Evolutionary conservation across 768 basidiomycete species (phyloP), one percentile per base, ranked within the genome.

Genomic region (Leucocoprinus sp.): DNA sequence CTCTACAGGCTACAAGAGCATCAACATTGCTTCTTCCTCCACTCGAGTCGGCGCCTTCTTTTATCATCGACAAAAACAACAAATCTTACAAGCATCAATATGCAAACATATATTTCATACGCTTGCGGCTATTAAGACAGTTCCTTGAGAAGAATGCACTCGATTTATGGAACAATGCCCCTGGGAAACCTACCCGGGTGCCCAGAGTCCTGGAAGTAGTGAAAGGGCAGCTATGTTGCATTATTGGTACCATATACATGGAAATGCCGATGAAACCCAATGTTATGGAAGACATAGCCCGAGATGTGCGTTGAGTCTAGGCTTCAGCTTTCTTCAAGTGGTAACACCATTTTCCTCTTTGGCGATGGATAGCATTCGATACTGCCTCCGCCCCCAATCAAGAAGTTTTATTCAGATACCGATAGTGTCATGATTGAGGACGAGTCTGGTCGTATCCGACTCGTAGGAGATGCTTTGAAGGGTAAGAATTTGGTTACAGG

Each of bases 211-310:
- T 96, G 3, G 95, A 98, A 48, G 83, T 98, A 6, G 67, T 80
- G 37, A 87, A 90, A 54, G 84, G 84, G 1, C 70, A 84, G 55
- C 68, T 95, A 44, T 96, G 92, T 62, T 97, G 84, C 62, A 76
- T 98, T 50, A 69, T 96, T 43, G 96, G 96, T 3, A 99, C 96
- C 0, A 82, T 97, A 5, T 99, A 97, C 62, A 84, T 98, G 81
- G 93, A 99, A 50, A 99, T 99, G 96, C 90, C 93, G 7, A 71
- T 98, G 42, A 99, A 99, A 58, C 95, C 95, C 0, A 98, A 97
- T 57, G 88, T 99, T n/a, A 74, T 99, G 51, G 86, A 92, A 55
- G 96, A 99, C 52, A 77, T 98, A 52, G 91, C 84, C 18, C 75
- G 88, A 60, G 93, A 99, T 55, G 96, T 97, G 17, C 37, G 36